Evolutionary conservation across 2,329 filamentous ascomycete genomes (phyloP), one percentile per base, ranked within the genome.

Genomic region (Dactylellina drechsleri): DNA sequence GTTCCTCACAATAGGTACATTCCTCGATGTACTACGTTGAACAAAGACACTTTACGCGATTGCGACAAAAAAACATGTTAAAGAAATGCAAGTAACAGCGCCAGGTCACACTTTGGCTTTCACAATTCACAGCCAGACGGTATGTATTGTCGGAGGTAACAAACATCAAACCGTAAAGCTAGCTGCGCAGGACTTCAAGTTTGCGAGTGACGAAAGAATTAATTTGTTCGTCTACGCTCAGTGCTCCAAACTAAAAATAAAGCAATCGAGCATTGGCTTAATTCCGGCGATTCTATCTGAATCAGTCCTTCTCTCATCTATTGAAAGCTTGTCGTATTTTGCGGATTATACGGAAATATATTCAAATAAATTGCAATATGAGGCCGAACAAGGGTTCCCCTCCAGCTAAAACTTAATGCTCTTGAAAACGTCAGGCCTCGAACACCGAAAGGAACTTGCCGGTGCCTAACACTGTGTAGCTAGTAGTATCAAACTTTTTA

Each of bases 241-340:
- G 31, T 7, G 31, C 31, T 36, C 31, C 6, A 36, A 36, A 36
- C 31, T 36, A 36, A 36, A 53, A 23, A 67, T 45, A 36, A 53
- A 60, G 31, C 31, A 8, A 36, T 36, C 10, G 31, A 36, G 31
- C 6, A 36, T 7, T 7, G 31, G 31, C 31, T 50, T 45, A 31
- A 41, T 70, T 62, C 66, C 66, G 66, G 66, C 23, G 50, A 50
- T 26, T 26, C 36, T 57, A 61, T 56, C 16, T 18, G 57, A 57
- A 57, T 40, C 26, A 31, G n/a, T n/a, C 18, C 40, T 7, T 31
- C 4, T 23, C 4, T 23, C 41, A 23, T 36, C 31, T 36, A 36
- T 36, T 7, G 18, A 18, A 43, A 49, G 57, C 23, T 60, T 26
- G 43, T 28, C 36, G 16, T 36, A n/a, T n/a, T 31, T 13, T 47